Conservation (phyloP, 83 land plant genomes). For the Isoetes engelmannii region DNA sequence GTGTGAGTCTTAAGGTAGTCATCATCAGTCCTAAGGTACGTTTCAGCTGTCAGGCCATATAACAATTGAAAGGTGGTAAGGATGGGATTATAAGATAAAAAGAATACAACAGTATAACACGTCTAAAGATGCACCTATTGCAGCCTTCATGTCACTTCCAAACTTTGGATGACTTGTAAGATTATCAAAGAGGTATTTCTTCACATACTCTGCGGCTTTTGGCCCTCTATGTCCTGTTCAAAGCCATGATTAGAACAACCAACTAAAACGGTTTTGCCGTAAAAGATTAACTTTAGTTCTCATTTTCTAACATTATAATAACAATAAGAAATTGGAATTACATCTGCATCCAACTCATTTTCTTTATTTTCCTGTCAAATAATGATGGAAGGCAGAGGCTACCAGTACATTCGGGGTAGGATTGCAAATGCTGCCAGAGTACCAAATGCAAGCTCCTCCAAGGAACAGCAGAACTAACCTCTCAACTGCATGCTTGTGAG, state of each 20-base stretch:
- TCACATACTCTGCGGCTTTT: neutral
- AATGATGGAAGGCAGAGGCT: no score
- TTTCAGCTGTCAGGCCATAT: neutral
- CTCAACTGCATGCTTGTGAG: no score
- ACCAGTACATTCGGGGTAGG: no score
- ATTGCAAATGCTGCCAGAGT: no score
- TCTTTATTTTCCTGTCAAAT: no score
- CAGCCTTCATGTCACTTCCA: constrained; percentile 4
- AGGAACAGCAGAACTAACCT: no score
- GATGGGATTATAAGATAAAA: neutral
- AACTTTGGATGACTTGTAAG: constrained; percentile 4
- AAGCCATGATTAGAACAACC: neutral
- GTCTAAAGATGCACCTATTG: neutral
- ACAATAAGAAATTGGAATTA: no score
- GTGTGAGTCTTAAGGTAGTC: neutral
- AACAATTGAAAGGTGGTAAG: neutral
- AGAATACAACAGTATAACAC: neutral
- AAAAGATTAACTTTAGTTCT: no score
- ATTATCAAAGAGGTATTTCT: constrained; percentile 3
- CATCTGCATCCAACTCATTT: no score
- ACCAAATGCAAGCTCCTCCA: no score
- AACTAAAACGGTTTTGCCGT: no score
- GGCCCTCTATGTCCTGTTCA: constrained; percentile 2
- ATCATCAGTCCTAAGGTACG: constrained; percentile 1
- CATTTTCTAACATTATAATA: no score